A percentile compares a stretch with the other conserved stretches of the same genome.
These are phyloP conservation scores for Rhodosporidiobolus sp. DNA, from an alignment of 768 basidiomycete genomes.

Conservation along the genomic window DNA sequence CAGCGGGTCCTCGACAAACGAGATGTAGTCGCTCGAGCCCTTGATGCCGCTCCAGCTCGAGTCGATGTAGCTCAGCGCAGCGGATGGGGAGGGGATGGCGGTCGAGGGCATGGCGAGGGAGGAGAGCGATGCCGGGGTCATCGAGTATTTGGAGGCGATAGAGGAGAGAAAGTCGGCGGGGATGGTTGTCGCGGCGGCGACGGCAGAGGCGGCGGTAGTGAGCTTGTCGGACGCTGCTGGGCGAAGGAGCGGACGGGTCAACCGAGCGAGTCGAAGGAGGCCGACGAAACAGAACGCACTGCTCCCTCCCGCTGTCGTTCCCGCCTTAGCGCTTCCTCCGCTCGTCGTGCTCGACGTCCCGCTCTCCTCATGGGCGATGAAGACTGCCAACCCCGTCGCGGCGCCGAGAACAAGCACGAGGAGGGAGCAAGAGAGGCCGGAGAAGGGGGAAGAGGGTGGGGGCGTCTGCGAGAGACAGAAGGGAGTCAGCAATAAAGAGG, in stretches of 20 bases:
- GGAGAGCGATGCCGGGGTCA: conserved; percentile 10
- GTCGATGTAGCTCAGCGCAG: background rate
- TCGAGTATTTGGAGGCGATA: conserved; percentile 11
- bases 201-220: background rate
- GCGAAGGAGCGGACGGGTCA: background rate
- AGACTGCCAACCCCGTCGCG: background rate
- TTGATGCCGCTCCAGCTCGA: background rate
- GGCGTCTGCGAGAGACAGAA: background rate
- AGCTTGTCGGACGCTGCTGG: no score
- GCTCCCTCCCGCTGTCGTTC: background rate
- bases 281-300: background rate
- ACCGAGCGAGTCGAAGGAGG: background rate
- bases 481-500: no score
- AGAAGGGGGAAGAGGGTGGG: background rate
- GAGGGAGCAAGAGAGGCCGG: background rate
- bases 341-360: background rate
- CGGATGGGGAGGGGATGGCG: background rate
- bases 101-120: conserved; percentile 10
- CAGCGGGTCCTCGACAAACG: conserved; percentile 19
- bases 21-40: background rate
- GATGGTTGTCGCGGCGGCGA: background rate
- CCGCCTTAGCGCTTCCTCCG: background rate
- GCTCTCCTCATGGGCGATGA: background rate
- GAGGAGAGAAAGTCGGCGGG: conserved; percentile 7
- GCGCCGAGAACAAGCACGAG: background rate